phyloP scores from a whole-genome alignment of 1,284 basidiomycete species.

The Moesziomyces globuligerus region DNA sequence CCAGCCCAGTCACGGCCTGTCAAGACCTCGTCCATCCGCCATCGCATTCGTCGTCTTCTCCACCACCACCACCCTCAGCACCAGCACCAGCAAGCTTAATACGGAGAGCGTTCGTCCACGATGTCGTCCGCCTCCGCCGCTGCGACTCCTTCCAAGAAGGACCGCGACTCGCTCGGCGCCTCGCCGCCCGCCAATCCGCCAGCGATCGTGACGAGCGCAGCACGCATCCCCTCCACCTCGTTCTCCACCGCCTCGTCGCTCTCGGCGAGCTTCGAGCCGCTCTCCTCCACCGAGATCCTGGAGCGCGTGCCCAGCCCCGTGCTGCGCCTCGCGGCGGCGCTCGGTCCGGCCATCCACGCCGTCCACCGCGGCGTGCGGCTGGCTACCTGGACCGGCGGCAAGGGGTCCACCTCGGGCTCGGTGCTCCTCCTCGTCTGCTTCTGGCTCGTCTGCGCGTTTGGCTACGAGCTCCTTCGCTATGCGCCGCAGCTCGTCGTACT shows the following conservation, averaged over 20 bases:
- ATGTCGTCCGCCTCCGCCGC: conserved; percentile 28
- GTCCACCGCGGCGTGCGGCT: conserved; percentile 54
- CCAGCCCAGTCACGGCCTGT: too few relatives aligned
- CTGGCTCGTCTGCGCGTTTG: conserved; percentile 58
- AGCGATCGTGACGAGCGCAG: conserved; percentile 26
- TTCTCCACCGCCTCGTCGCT: conserved; percentile 34
- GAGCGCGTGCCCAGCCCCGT: conserved; percentile 52
- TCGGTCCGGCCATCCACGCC: conserved; percentile 50
- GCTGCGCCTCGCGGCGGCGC: conserved; percentile 44
- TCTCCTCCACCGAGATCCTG: conserved; percentile 47
- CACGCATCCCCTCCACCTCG: conserved; percentile 32
- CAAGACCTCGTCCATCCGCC: too few relatives aligned
- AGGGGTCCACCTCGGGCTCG: conserved; percentile 44
- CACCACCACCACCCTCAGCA: background rate
- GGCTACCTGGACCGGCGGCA: conserved; percentile 62
- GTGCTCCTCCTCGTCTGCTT: conserved; percentile 60
- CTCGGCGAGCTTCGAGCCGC: conserved; percentile 36
- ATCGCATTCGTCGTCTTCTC: too few relatives aligned
- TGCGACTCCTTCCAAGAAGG: conserved; percentile 28
- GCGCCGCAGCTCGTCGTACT: conserved; percentile 59
- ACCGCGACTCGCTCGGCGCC: too few relatives aligned
- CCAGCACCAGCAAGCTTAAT: background rate
- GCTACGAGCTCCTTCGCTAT: conserved; percentile 63
- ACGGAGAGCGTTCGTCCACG: background rate
- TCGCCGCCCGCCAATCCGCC: too few relatives aligned